These are phyloP conservation scores for Cadophora sp. DNA, from an alignment of 2,329 filamentous ascomycete genomes.

Conservation along the genomic window DNA sequence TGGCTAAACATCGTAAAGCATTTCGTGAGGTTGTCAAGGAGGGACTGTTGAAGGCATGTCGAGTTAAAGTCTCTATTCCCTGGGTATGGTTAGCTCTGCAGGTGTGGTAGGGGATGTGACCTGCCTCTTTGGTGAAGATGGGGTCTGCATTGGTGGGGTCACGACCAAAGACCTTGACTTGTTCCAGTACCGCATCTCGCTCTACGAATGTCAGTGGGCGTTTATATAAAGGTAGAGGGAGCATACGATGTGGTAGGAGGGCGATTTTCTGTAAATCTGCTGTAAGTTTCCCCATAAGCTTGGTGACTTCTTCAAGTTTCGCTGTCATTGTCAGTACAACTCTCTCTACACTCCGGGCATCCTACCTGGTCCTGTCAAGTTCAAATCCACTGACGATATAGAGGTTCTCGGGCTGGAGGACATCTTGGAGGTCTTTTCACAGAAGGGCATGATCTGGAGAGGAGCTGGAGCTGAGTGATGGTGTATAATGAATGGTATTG, in stretches of 20 bases:
- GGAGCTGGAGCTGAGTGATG: not conserved
- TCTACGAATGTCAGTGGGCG: constrained; percentile 54
- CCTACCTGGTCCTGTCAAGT: constrained; percentile 38
- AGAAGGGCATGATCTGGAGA: constrained; percentile 1
- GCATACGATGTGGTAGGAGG: constrained; percentile 66
- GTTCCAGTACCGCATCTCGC: constrained; percentile 64
- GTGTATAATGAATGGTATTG: not conserved
- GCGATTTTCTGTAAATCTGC: constrained; percentile 66
- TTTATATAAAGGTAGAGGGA: not conserved
- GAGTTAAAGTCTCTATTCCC: constrained; percentile 77
- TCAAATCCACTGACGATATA: constrained; percentile 34
- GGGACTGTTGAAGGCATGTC: constrained; percentile 74
- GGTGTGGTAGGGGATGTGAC: constrained; percentile 35
- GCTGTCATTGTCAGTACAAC: constrained; percentile 50
- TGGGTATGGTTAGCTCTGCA: constrained; percentile 48
- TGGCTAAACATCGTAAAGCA: constrained; percentile 83
- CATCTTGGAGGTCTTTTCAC: constrained; percentile 27
- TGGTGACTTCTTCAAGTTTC: constrained; percentile 72
- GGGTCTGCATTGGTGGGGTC: constrained; percentile 75
- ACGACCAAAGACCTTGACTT: constrained; percentile 82
- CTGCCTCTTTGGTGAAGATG: constrained; percentile 82
- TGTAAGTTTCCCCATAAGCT: constrained; percentile 66
- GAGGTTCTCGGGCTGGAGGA: constrained; percentile 33
- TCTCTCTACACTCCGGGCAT: not conserved
- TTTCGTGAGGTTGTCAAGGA: constrained; percentile 72